A percentile compares a stretch with the other conserved stretches of the same genome.
Conservation (phyloP, 1,284 basidiomycete genomes). For the Apiotrichum montevideense region DNA sequence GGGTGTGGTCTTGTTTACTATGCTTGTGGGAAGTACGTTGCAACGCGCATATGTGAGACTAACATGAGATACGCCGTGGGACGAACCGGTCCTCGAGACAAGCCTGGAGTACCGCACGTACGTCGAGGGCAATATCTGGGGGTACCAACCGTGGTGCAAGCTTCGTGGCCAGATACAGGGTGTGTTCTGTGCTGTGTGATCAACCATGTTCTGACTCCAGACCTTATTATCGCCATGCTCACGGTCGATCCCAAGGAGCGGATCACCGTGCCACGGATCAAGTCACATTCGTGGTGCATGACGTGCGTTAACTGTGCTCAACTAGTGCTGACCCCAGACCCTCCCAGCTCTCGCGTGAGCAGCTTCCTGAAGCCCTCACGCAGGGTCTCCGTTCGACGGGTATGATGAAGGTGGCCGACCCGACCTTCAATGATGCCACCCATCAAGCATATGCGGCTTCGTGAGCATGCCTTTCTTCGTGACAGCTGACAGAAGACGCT, state of each 20-base stretch:
- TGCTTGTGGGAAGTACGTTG: slow-evolving; percentile 80
- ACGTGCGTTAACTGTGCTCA: slow-evolving; percentile 50
- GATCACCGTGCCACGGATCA: slow-evolving; percentile 64
- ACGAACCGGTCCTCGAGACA: slow-evolving; percentile 68
- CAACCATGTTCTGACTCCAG: slow-evolving; percentile 46
- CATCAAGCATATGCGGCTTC: slow-evolving; percentile 31
- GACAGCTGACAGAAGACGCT: slow-evolving; percentile 21
- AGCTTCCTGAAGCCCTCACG: slow-evolving; percentile 65
- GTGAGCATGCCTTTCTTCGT: slow-evolving; percentile 16
- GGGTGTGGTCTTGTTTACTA: slow-evolving; percentile 91
- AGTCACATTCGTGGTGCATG: slow-evolving; percentile 70
- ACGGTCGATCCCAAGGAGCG: slow-evolving; percentile 65
- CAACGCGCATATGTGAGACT: background rate
- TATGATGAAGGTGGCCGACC: slow-evolving; percentile 62
- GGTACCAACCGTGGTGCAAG: slow-evolving; percentile 74
- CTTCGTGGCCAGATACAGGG: slow-evolving; percentile 51
- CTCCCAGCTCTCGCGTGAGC: slow-evolving; percentile 57
- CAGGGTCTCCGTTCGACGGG: slow-evolving; percentile 58
- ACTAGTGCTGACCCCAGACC: slow-evolving; percentile 6
- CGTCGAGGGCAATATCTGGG: slow-evolving; percentile 66
- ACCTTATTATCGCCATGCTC: slow-evolving; percentile 66
- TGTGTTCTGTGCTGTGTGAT: background rate
- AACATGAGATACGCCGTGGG: slow-evolving; percentile 86
- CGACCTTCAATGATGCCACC: slow-evolving; percentile 45
- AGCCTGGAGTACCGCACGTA: slow-evolving; percentile 77